phyloP scores from a whole-genome alignment of 176 grass and related monocot genomes.

The Elymus sibiricus region DNA sequence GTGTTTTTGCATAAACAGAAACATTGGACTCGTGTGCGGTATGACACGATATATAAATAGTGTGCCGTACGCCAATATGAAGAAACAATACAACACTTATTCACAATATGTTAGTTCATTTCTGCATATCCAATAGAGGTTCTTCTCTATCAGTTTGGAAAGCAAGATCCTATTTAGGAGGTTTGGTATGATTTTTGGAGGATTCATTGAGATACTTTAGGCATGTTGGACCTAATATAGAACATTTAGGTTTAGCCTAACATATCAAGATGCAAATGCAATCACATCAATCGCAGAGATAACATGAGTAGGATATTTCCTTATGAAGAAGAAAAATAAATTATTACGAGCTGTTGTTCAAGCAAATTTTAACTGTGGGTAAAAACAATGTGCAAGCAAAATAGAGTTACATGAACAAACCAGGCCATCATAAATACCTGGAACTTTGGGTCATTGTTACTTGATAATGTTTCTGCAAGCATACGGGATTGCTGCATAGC shows the following conservation, averaged over 20 bases:
- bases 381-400: conserved; percentile 11
- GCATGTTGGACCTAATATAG: neutral
- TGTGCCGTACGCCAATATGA: neutral
- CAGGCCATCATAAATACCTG: conserved; percentile 56
- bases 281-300: neutral
- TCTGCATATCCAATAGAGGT: conserved; percentile 2
- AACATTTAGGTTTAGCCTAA: conserved; percentile 7
- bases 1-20: neutral
- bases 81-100: conserved; percentile 6
- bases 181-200: conserved; percentile 8
- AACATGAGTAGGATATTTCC: neutral
- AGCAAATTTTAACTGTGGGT: conserved; percentile 12
- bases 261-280: conserved; percentile 7
- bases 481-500: conserved; percentile 93
- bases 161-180: conserved; percentile 22
- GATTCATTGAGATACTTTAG: neutral
- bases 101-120: neutral
- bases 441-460: conserved; percentile 92
- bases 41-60: conserved; percentile 16
- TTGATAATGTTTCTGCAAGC: conserved; percentile 89
- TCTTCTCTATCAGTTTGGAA: conserved; percentile 13
- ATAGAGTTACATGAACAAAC: conserved; percentile 20
- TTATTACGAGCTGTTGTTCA: conserved; percentile 6
- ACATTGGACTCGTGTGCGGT: neutral
- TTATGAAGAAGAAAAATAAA: conserved; percentile 7